Percentiles rank a stretch among this genome's conserved stretches.
phyloP scores from a whole-genome alignment of 164 flowering plant species.

The Aristolochia californica region DNA sequence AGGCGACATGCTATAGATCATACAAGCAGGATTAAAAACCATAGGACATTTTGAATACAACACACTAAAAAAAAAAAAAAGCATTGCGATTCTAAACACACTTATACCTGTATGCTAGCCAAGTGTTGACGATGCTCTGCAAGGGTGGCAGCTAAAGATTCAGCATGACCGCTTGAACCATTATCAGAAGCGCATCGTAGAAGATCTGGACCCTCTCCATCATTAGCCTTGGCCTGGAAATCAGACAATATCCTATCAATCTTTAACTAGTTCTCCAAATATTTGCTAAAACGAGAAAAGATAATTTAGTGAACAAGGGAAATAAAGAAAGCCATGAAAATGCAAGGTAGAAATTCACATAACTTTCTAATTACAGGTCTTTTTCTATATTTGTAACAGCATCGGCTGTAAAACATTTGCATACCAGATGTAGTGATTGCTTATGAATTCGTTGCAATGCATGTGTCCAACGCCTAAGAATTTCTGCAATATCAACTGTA shows the following conservation, averaged over 20 bases:
- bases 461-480: constrained; percentile 98
- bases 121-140: constrained; percentile 92
- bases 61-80: neutral
- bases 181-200: constrained; percentile 53
- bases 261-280: neutral
- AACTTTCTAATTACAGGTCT: neutral
- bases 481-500: constrained; percentile 91
- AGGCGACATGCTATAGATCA: no score
- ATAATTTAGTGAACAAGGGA: neutral
- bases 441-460: constrained; percentile 94
- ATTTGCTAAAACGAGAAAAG: neutral
- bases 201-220: constrained; percentile 96
- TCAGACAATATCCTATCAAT: constrained; percentile 4
- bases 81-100: no score
- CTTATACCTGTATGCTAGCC: constrained; percentile 83
- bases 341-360: neutral
- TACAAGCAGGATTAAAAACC: neutral
- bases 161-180: constrained; percentile 78
- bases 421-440: constrained; percentile 64
- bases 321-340: neutral
- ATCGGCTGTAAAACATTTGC: neutral
- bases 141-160: constrained; percentile 81
- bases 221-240: constrained; percentile 80
- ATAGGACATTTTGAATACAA: neutral
- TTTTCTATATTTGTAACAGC: neutral